Evolutionary conservation across 1,284 basidiomycete species (phyloP).

Genomic region (Thecaphora thlaspeos): DNA sequence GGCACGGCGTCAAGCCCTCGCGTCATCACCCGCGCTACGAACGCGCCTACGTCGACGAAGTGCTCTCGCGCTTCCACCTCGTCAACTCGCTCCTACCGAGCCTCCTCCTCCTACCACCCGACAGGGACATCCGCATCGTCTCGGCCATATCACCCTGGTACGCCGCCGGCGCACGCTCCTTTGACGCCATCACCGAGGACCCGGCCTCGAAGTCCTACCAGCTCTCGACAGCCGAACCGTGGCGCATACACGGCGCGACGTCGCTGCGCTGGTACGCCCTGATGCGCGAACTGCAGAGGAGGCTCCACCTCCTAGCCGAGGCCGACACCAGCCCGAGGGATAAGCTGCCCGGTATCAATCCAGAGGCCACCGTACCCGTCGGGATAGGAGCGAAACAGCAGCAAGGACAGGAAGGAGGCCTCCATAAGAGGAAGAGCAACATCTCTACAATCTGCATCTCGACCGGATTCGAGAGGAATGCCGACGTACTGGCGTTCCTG

Average conservation of each 20-base stretch:
- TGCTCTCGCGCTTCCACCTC: slow-evolving; percentile 44
- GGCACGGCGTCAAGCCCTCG: not conserved
- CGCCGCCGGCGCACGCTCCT: slow-evolving; percentile 36
- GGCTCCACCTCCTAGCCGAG: slow-evolving; percentile 41
- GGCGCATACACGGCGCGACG: slow-evolving; percentile 24
- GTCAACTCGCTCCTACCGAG: slow-evolving; percentile 43
- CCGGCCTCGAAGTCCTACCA: not conserved
- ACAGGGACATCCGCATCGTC: slow-evolving; percentile 47
- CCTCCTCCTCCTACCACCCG: slow-evolving; percentile 39
- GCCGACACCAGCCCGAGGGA: slow-evolving; percentile 37
- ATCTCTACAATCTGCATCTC: slow-evolving; percentile 47
- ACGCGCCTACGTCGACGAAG: slow-evolving; percentile 26
- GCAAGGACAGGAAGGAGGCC: too few species aligned
- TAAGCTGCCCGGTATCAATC: slow-evolving; percentile 43
- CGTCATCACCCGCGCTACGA: not conserved
- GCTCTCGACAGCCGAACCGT: slow-evolving; percentile 11
- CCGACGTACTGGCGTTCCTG: slow-evolving; percentile 29
- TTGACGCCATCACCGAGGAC: slow-evolving; percentile 14
- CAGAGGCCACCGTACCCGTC: not conserved
- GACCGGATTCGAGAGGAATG: slow-evolving; percentile 47
- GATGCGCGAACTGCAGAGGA: slow-evolving; percentile 40
- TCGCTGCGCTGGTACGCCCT: slow-evolving; percentile 39
- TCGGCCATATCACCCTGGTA: slow-evolving; percentile 47
- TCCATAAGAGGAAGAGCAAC: slow-evolving; percentile 19
- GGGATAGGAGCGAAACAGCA: not conserved